Conservation (phyloP, 129 eudicot genomes). For the Centella asiatica region DNA sequence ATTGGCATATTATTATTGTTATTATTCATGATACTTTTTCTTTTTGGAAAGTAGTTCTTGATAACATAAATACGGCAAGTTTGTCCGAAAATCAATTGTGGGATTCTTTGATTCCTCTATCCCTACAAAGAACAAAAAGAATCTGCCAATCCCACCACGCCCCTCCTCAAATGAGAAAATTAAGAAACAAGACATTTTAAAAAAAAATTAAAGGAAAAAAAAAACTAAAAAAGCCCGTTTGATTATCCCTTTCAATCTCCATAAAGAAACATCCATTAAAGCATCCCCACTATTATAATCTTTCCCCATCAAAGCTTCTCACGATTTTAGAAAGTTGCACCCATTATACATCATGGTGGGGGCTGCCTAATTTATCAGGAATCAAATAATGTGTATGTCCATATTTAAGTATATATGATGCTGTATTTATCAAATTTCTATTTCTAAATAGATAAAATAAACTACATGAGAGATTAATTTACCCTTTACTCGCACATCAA, state of each 20-base stretch:
- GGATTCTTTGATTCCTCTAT: constrained; percentile 80
- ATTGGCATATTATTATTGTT: neutral
- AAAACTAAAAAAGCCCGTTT: constrained; percentile 15
- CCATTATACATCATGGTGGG: constrained; percentile 77
- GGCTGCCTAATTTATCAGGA: constrained; percentile 51
- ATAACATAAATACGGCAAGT: constrained; percentile 28
- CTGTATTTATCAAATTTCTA: too few relatives aligned
- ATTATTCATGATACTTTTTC: constrained; percentile 12
- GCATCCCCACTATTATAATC: constrained; percentile 39
- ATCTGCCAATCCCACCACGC: constrained; percentile 69
- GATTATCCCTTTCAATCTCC: constrained; percentile 49
- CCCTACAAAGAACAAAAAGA: constrained; percentile 83
- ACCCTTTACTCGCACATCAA: too few relatives aligned
- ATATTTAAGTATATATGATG: neutral
- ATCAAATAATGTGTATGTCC: constrained; percentile 17
- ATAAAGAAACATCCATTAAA: constrained; percentile 44
- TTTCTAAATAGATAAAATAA: too few relatives aligned
- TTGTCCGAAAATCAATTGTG: constrained; percentile 36
- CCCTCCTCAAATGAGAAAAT: constrained; percentile 22
- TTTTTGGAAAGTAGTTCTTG: constrained; percentile 18
- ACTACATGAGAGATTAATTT: too few relatives aligned
- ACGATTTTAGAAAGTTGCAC: constrained; percentile 48
- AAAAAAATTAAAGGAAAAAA: neutral
- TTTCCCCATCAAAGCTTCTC: constrained; percentile 41
- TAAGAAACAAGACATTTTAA: constrained; percentile 15